Percentiles rank a stretch among this genome's conserved stretches.
These are phyloP conservation scores for Graphilbum fragrans DNA, from an alignment of 2,329 filamentous ascomycete genomes.

Conservation along the genomic window DNA sequence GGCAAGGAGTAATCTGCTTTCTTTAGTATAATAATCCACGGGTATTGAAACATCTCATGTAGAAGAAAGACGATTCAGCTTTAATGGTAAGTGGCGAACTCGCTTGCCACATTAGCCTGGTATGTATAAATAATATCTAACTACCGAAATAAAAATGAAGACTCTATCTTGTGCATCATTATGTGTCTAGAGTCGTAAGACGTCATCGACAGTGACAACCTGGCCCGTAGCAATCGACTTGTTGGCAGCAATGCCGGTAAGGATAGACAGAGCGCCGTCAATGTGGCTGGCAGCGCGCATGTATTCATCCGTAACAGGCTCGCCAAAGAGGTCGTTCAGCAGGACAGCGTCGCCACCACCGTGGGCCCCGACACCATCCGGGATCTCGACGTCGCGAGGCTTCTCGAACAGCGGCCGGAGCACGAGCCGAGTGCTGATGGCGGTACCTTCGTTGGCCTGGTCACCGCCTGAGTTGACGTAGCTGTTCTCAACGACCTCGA, in stretches of 20 bases:
- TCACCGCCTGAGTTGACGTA: constrained; percentile 30
- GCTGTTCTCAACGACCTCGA: constrained; percentile 31
- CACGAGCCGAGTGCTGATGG: constrained; percentile 26
- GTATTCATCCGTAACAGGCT: constrained; percentile 20
- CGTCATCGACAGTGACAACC: constrained; percentile 13
- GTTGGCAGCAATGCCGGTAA: constrained; percentile 31
- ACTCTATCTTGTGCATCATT: too few species aligned
- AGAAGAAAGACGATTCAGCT: too few species aligned
- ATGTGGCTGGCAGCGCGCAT: constrained; percentile 28
- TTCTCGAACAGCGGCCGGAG: constrained; percentile 42
- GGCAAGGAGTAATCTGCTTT: too few species aligned
- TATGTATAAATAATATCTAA: too few species aligned
- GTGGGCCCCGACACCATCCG: constrained; percentile 27
- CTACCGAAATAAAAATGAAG: too few species aligned
- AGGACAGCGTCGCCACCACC: constrained; percentile 33
- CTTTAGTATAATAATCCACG: too few species aligned
- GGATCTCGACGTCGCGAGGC: constrained; percentile 26
- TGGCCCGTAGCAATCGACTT: constrained; percentile 20
- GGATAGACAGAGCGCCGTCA: constrained; percentile 30
- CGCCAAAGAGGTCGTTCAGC: constrained; percentile 29
- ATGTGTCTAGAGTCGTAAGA: too few species aligned
- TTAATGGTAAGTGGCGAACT: too few species aligned
- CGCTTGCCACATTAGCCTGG: too few species aligned
- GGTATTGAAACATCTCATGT: too few species aligned
- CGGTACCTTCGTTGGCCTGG: constrained; percentile 16